These are phyloP conservation scores for Nitzschia putrida DNA, from an alignment of 108 stramenopile species.

Conservation along the genomic window DNA sequence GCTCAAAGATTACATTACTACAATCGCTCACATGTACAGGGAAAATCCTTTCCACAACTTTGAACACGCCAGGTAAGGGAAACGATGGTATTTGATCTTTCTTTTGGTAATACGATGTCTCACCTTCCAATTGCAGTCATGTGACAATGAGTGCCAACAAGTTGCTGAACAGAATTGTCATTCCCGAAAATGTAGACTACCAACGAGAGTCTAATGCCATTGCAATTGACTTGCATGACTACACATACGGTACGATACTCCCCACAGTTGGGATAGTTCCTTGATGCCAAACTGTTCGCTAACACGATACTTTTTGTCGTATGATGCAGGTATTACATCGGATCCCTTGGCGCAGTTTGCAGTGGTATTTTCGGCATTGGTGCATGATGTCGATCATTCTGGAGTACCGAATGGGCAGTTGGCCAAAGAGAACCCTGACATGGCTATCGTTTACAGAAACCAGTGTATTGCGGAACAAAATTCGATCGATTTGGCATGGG, in stretches of 20 bases:
- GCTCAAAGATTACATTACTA: slow-evolving; percentile 32
- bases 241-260: slow-evolving; percentile 17
- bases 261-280: too few relatives aligned
- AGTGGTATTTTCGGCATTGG: slow-evolving; percentile 59
- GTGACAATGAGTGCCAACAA: slow-evolving; percentile 54
- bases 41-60: slow-evolving; percentile 49
- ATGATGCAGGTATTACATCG: slow-evolving; percentile 24
- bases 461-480: slow-evolving; percentile 60
- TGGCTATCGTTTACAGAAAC: slow-evolving; percentile 58
- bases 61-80: slow-evolving; percentile 56
- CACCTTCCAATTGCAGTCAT: neutral
- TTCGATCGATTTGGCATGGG: slow-evolving; percentile 54
- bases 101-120: neutral
- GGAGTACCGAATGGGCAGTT: slow-evolving; percentile 43
- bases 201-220: slow-evolving; percentile 18
- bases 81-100: neutral
- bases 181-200: slow-evolving; percentile 22
- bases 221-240: slow-evolving; percentile 24
- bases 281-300: neutral
- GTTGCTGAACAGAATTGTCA: slow-evolving; percentile 34
- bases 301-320: neutral
- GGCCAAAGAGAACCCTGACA: slow-evolving; percentile 25
- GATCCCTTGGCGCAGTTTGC: slow-evolving; percentile 52
- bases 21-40: slow-evolving; percentile 36
- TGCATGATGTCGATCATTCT: slow-evolving; percentile 40